Evolutionary conservation across 2,329 filamentous ascomycete species (phyloP).

Genomic region (Xylariales sp.): DNA sequence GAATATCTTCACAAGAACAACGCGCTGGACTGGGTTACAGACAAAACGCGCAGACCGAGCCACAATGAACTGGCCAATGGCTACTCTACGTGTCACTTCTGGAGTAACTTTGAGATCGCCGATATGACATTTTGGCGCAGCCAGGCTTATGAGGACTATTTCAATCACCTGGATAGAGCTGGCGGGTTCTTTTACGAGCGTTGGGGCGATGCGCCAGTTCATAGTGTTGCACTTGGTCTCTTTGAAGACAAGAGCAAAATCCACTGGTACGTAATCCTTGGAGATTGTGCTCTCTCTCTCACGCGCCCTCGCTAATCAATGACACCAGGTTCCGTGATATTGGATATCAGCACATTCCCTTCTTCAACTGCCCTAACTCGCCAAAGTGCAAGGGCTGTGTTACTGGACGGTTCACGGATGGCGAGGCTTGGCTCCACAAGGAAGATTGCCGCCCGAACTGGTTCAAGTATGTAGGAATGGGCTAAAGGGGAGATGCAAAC

Average conservation of each 20-base stretch:
- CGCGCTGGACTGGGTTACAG: slow-evolving; percentile 82
- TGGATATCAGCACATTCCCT: slow-evolving; percentile 96
- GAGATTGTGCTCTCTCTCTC: too few species aligned
- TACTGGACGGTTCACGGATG: slow-evolving; percentile 85
- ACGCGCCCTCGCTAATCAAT: too few species aligned
- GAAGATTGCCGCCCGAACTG: slow-evolving; percentile 95
- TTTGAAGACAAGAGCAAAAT: slow-evolving; percentile 90
- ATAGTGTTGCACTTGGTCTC: slow-evolving; percentile 86
- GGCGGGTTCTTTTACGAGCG: slow-evolving; percentile 98
- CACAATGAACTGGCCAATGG: slow-evolving; percentile 80
- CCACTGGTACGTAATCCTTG: slow-evolving; percentile 91
- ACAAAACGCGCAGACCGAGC: slow-evolving; percentile 69
- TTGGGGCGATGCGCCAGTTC: slow-evolving; percentile 97
- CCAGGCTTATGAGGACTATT: slow-evolving; percentile 89
- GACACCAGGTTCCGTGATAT: slow-evolving; percentile 98
- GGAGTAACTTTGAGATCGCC: slow-evolving; percentile 97
- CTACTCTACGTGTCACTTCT: slow-evolving; percentile 98
- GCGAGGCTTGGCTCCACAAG: slow-evolving; percentile 76
- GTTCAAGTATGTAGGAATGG: slow-evolving; percentile 92
- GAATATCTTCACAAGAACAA: slow-evolving; percentile 79
- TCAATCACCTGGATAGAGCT: slow-evolving; percentile 87
- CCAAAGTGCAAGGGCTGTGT: slow-evolving; percentile 87
- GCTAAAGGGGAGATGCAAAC: slow-evolving; percentile 36
- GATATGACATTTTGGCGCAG: slow-evolving; percentile 92
- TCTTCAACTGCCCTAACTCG: slow-evolving; percentile 97